phyloP scores from a whole-genome alignment of 140 eudicot species.

The Anethum foeniculum region DNA sequence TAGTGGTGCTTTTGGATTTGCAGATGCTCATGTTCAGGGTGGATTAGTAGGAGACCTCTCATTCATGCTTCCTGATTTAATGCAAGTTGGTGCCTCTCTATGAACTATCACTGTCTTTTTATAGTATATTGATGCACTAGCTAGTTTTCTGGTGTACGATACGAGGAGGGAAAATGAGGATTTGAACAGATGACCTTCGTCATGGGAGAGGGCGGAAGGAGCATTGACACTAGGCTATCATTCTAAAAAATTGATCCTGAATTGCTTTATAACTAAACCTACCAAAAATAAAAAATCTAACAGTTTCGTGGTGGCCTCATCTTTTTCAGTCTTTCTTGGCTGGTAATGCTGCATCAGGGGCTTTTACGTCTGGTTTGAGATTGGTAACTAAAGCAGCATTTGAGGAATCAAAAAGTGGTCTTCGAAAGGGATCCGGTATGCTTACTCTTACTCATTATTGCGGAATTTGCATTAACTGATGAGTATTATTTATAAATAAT shows the following conservation, averaged over 20 bases:
- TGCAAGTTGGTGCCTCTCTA: conserved; percentile 30
- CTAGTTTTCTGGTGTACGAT: background rate
- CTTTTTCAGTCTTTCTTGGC: conserved; percentile 41
- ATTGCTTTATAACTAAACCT: background rate
- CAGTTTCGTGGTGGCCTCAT: background rate
- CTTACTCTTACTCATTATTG: conserved; percentile 1
- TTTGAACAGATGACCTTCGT: background rate
- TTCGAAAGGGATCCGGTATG: conserved; percentile 56
- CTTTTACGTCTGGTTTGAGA: conserved; percentile 47
- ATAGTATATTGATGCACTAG: background rate
- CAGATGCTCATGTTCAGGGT: conserved; percentile 51
- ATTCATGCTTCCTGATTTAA: conserved; percentile 42
- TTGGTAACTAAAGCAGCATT: conserved; percentile 48
- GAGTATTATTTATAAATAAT: no score
- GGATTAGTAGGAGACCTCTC: conserved; percentile 63
- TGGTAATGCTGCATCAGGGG: conserved; percentile 55
- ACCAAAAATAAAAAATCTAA: background rate
- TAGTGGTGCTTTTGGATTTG: conserved; percentile 49
- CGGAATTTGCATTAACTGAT: background rate
- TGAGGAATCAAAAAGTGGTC: conserved; percentile 40
- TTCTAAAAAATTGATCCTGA: background rate
- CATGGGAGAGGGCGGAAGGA: background rate
- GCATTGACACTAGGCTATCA: background rate
- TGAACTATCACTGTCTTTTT: background rate
- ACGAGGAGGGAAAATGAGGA: background rate